Evolutionary conservation across 495 filamentous ascomycete species (phyloP).

Genomic region (Penicillium ochrochloron): DNA sequence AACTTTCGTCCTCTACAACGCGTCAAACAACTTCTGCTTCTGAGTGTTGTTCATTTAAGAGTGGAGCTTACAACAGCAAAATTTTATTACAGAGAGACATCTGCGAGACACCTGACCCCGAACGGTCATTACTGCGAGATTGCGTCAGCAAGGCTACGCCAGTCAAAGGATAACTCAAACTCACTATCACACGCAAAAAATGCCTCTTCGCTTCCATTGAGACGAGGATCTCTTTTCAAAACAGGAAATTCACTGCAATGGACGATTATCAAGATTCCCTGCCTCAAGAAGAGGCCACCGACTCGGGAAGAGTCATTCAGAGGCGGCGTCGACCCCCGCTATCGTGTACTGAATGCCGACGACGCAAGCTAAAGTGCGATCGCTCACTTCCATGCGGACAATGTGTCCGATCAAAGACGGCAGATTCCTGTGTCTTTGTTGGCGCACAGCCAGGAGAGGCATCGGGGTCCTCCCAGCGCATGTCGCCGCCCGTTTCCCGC

Average conservation of each 20-base stretch:
- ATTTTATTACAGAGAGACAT: too few relatives aligned
- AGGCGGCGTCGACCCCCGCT: constrained; percentile 46
- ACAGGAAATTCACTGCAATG: background rate
- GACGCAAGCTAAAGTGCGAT: constrained; percentile 73
- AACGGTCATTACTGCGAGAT: background rate
- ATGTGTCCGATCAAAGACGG: constrained; percentile 57
- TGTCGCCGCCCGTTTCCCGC: constrained; percentile 24
- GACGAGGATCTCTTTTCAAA: background rate
- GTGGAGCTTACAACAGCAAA: too few relatives aligned
- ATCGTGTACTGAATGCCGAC: constrained; percentile 59
- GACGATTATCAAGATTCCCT: constrained; percentile 13
- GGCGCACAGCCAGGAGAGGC: constrained; percentile 27
- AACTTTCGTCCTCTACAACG: constrained; percentile 4
- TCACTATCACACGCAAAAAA: background rate
- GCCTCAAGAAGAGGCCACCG: constrained; percentile 16
- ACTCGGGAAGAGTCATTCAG: constrained; percentile 27
- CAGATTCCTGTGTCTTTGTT: constrained; percentile 42
- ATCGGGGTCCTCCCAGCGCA: constrained; percentile 20
- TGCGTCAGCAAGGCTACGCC: constrained; percentile 11
- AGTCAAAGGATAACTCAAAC: background rate
- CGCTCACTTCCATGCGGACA: constrained; percentile 68
- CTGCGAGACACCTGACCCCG: background rate
- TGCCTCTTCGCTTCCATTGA: background rate
- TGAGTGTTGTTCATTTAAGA: background rate
- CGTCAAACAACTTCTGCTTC: background rate